Base-by-base conservation (phyloP, 805 yeast species). In the Candida jianshihensis region DNA sequence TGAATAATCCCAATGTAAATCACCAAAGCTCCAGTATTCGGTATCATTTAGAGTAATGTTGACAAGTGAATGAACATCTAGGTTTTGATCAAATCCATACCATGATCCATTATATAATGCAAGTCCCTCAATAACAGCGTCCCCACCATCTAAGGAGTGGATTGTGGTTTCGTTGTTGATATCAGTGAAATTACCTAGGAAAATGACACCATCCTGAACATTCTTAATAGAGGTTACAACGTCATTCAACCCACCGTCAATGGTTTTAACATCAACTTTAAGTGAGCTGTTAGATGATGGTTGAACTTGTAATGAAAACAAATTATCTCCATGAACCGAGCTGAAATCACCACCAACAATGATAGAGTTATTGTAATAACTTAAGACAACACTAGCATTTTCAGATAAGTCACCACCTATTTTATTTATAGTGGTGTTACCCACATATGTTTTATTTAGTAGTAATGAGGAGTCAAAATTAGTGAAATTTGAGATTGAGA, bases 401-500 rank as follows among this genome's bases (percentile, higher is more conserved):
- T 55, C 43, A 14, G 69, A 65, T 5, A 71, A 37, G 3, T 46
- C 32, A 4, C 60, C 43, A n/a, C 63, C 47, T 17, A 54, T 44
- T 44, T 60, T 36, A 4, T 55, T 40, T 5, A 63, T 49, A 0
- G 77, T 68, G 0, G 83, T 67, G 44, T 73, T 68, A 0, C 78
- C 75, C 28, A 77, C 60, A 26, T 48, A 43, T 1, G 39, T 36
- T 11, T 47, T 38, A 26, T 48, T 44, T 17, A 41, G 19, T 39
- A 51, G 36, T 24, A 59, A 45, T 9, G 59, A 48, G 28, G 53
- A 46, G 12, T 57, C 50, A 19, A 56, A 44, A 11, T 49, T 42
- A 5, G 81, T 62, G 54, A 83, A 86, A 54, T 88, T 88, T 3
- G 73, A 58, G 26, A 78, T 60, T 1, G 86, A 78, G 57, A 81